These are phyloP conservation scores for Lithohypha guttulata DNA, from an alignment of 2,329 filamentous ascomycete species.

Conservation along the genomic window DNA sequence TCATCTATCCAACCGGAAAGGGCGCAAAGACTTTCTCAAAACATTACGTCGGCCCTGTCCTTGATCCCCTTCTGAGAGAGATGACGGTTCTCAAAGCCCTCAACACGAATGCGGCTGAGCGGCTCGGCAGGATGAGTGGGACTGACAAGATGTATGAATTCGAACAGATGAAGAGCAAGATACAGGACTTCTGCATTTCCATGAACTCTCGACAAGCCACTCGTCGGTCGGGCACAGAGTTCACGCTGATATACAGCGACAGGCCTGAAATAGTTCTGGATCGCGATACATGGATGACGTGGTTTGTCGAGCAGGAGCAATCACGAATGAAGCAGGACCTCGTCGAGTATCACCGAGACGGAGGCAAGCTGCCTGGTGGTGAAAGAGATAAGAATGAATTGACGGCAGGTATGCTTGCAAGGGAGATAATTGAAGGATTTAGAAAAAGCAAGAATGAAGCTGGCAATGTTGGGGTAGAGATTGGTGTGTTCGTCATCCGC, in stretches of 20 bases:
- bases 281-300: conserved; percentile 48
- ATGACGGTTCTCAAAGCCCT: conserved; percentile 49
- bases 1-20: conserved; percentile 51
- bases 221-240: conserved; percentile 27
- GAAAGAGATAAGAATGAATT: conserved; percentile 34
- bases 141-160: conserved; percentile 46
- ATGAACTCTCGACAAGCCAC: conserved; percentile 26
- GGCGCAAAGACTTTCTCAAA: conserved; percentile 49
- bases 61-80: conserved; percentile 50
- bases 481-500: conserved; percentile 41
- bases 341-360: conserved; percentile 23
- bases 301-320: conserved; percentile 57
- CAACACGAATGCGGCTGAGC: conserved; percentile 44
- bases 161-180: conserved; percentile 36
- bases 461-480: conserved; percentile 32
- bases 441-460: conserved; percentile 34
- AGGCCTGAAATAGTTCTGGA: conserved; percentile 42
- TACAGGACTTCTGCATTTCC: conserved; percentile 31
- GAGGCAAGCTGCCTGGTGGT: conserved; percentile 24
- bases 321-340: conserved; percentile 40
- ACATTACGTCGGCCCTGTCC: conserved; percentile 49
- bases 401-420: conserved; percentile 45
- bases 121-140: conserved; percentile 44
- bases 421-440: conserved; percentile 50
- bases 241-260: conserved; percentile 39